Evolutionary conservation across 768 basidiomycete species (phyloP).

Genomic region (Neoboletus magnificus): DNA sequence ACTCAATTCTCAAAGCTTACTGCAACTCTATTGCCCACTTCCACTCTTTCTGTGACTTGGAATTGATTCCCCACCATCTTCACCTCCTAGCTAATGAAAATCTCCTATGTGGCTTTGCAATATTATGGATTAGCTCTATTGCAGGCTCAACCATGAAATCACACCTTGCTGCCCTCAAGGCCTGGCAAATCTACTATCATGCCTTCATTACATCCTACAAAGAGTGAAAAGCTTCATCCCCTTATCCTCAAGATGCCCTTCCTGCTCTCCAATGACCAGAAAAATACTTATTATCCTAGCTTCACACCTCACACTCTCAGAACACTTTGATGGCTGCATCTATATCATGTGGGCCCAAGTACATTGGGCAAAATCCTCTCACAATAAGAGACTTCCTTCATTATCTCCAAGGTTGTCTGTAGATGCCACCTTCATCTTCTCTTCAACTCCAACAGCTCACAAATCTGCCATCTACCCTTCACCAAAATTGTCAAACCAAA

Average conservation of each 20-base stretch:
- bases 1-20: conserved; percentile 9
- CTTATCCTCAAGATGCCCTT: conserved; percentile 15
- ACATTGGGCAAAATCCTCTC: not conserved
- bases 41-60: conserved; percentile 17
- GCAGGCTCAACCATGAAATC: not conserved
- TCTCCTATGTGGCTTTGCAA: conserved; percentile 30
- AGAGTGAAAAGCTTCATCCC: conserved; percentile 27
- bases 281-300: conserved; percentile 19
- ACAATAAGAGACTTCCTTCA: not conserved
- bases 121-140: not conserved
- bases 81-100: conserved; percentile 26
- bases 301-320: not conserved
- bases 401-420: not conserved
- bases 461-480: conserved; percentile 1
- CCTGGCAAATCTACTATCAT: conserved; percentile 34
- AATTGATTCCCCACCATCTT: conserved; percentile 8
- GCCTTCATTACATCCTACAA: conserved; percentile 16
- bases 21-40: not conserved
- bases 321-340: not conserved
- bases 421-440: not conserved
- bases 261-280: not conserved
- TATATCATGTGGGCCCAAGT: conserved; percentile 1
- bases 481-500: conserved; percentile 9
- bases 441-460: not conserved
- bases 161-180: conserved; percentile 14